Conservation (phyloP, 805 yeast genomes). For the Metschnikowia dekortorum region DNA sequence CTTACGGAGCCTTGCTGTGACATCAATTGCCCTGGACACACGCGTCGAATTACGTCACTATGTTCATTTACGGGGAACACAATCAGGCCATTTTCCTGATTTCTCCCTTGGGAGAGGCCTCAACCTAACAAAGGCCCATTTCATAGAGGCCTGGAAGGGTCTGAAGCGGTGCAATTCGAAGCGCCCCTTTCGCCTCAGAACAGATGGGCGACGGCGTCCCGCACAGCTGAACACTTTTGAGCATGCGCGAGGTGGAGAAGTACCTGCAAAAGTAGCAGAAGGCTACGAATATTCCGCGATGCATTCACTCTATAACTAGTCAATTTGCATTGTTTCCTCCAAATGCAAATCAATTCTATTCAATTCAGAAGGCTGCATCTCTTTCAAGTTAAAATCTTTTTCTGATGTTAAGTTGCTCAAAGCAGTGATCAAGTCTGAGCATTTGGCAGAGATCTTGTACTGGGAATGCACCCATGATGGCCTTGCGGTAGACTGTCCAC, state of each 20-base stretch:
- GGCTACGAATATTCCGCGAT: neutral
- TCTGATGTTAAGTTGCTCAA: constrained; percentile 58
- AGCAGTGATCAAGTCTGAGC: constrained; percentile 43
- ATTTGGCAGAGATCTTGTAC: constrained; percentile 53
- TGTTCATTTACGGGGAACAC: neutral
- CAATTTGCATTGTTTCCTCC: constrained; percentile 20
- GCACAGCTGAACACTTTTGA: neutral
- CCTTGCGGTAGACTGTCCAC: constrained; percentile 62
- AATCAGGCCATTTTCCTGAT: neutral
- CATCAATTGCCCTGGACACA: neutral
- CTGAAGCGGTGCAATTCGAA: neutral
- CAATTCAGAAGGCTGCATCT: constrained; percentile 24
- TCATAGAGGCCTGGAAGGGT: too few species aligned
- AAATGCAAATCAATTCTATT: constrained; percentile 14
- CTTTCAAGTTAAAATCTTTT: constrained; percentile 64
- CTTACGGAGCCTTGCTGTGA: neutral
- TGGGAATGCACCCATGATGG: constrained; percentile 89
- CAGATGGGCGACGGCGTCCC: neutral
- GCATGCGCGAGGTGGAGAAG: neutral
- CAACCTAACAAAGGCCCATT: too few species aligned
- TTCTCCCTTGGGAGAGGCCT: neutral
- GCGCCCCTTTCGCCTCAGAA: neutral
- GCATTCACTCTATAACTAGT: constrained; percentile 4
- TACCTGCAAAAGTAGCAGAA: neutral
- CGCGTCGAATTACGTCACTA: neutral